Percentiles rank a stretch among this genome's conserved stretches.
phyloP scores from a whole-genome alignment of 768 basidiomycete species.

The Lepiota brunneoincarnata region DNA sequence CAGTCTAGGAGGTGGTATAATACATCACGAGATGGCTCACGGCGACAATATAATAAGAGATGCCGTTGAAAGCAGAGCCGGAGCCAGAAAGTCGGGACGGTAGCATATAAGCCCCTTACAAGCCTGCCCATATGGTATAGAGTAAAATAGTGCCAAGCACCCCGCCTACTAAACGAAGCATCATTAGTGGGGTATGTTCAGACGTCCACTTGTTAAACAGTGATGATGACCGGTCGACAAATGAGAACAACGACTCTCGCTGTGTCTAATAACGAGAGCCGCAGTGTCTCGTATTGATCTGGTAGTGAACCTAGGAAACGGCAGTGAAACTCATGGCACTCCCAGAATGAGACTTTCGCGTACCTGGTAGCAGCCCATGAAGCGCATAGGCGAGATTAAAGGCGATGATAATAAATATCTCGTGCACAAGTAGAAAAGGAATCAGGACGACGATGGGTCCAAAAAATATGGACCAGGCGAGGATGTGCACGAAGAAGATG shows the following conservation, averaged over 20 bases:
- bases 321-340: not conserved
- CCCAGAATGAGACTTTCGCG: conserved; percentile 4
- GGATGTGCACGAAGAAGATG: conserved; percentile 26
- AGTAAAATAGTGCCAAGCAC: conserved; percentile 27
- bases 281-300: conserved; percentile 29
- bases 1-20: not conserved
- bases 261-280: conserved; percentile 30
- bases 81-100: not conserved
- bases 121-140: conserved; percentile 27
- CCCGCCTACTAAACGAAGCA: conserved; percentile 28
- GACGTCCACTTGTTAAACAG: conserved; percentile 38
- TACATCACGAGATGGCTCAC: not conserved
- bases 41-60: not conserved
- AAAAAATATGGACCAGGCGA: conserved; percentile 37
- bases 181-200: conserved; percentile 29
- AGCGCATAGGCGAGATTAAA: conserved; percentile 31
- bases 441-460: conserved; percentile 34
- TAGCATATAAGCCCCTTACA: conserved; percentile 10
- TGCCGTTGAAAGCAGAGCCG: not conserved
- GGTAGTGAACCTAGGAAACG: conserved; percentile 23
- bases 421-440: conserved; percentile 15
- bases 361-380: conserved; percentile 35
- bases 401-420: conserved; percentile 11
- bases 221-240: conserved; percentile 32
- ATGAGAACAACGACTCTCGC: conserved; percentile 35